phyloP scores from a whole-genome alignment of 2,329 filamentous ascomycete genomes.

The Biscogniauxia mediterranea region DNA sequence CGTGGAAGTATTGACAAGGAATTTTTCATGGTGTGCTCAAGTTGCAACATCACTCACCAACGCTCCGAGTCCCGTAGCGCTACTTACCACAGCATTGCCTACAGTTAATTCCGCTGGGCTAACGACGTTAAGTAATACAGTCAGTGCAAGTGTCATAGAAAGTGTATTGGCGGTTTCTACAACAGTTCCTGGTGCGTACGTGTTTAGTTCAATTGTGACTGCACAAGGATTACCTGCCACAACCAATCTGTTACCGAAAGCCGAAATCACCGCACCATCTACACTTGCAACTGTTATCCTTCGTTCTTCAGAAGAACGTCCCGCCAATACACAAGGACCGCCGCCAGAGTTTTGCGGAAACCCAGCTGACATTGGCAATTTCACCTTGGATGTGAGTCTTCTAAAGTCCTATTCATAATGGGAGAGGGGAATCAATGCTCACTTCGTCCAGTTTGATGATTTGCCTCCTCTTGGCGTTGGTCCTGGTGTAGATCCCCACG shows the following conservation, averaged over 20 bases:
- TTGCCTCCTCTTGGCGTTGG: conserved; percentile 17
- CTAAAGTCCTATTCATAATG: no score
- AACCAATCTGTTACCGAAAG: no score
- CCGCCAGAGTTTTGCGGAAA: conserved; percentile 23
- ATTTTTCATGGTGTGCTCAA: conserved; percentile 31
- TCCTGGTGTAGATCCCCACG: conserved; percentile 11
- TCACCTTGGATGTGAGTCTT: conserved; percentile 30
- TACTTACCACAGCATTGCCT: no score
- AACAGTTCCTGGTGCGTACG: conserved; percentile 21
- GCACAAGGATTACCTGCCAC: conserved; percentile 13
- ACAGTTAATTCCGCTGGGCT: conserved; percentile 1
- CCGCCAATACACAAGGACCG: conserved; percentile 9
- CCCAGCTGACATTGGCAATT: conserved; percentile 24
- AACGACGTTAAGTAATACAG: conserved; percentile 4
- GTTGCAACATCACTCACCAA: conserved; percentile 13
- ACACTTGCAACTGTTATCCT: conserved; percentile 26
- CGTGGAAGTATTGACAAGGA: conserved; percentile 27
- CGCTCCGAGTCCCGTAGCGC: no score
- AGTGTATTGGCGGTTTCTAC: conserved; percentile 9
- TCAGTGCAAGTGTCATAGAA: conserved; percentile 7
- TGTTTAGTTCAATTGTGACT: conserved; percentile 20
- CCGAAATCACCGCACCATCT: conserved; percentile 15
- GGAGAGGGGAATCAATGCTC: conserved; percentile 1
- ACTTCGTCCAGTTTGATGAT: conserved; percentile 27
- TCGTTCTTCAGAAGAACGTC: conserved; percentile 13